A percentile compares a stretch with the other conserved stretches of the same genome.
phyloP scores from a whole-genome alignment of 2,329 filamentous ascomycete genomes.

The Sporothrix inflata region DNA sequence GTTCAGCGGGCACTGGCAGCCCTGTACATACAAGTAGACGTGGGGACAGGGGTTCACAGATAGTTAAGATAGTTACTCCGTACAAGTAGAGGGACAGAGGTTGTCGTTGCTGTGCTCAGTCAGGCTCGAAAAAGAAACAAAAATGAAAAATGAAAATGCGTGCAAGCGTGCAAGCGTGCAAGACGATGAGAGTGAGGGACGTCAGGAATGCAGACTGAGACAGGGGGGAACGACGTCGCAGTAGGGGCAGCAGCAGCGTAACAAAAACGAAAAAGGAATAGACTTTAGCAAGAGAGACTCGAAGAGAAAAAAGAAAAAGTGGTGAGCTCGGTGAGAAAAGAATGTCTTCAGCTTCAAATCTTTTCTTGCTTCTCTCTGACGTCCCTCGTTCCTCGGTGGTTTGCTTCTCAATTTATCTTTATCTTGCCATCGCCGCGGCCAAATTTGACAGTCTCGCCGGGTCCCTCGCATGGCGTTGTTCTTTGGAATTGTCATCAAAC shows the following conservation, averaged over 20 bases:
- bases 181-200: neutral
- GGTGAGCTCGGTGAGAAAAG: too few species aligned
- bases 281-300: neutral
- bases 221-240: neutral
- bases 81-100: neutral
- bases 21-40: neutral
- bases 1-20: neutral
- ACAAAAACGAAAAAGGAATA: neutral
- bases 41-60: neutral
- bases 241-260: neutral
- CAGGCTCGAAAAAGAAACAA: neutral
- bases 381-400: neutral
- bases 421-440: neutral
- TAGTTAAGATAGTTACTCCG: too few species aligned
- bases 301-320: neutral
- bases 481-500: neutral
- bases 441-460: neutral
- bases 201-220: constrained; percentile 18
- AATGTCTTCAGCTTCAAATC: neutral
- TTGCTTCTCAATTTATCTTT: neutral
- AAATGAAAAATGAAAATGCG: neutral
- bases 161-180: neutral
- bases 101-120: neutral
- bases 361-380: neutral
- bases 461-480: neutral